Evolutionary conservation across 116 monocot species (phyloP).

Genomic region (Posidonia oceanica): DNA sequence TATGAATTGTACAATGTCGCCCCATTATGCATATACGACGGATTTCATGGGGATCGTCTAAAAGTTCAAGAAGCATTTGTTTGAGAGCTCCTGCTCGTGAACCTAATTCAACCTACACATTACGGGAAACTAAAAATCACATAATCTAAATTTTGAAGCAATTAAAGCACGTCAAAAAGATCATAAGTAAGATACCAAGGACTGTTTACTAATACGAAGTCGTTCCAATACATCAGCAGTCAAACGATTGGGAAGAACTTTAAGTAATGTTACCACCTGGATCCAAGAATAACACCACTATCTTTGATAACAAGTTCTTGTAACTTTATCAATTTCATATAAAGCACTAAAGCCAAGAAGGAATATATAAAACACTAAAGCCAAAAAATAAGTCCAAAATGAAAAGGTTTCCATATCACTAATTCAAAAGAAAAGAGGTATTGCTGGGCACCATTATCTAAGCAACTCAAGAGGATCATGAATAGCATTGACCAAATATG

Average conservation of each 20-base stretch:
- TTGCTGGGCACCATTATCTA: no score
- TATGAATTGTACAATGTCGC: conserved; percentile 53
- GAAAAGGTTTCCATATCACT: no score
- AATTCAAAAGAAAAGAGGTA: no score
- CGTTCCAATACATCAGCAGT: conserved; percentile 87
- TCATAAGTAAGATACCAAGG: conserved; percentile 34
- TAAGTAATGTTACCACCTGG: conserved; percentile 71
- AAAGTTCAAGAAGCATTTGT: conserved; percentile 94
- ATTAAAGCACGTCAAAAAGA: neutral
- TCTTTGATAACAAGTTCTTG: neutral
- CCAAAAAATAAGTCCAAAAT: no score
- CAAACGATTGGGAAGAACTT: conserved; percentile 81
- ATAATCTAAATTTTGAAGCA: neutral
- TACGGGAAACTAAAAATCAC: neutral
- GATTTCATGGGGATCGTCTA: conserved; percentile 87
- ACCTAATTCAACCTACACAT: conserved; percentile 75
- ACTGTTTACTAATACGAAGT: conserved; percentile 93
- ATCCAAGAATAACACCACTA: neutral
- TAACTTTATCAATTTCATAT: neutral
- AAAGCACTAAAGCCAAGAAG: no score
- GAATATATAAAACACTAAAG: no score
- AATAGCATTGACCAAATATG: neutral
- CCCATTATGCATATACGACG: conserved; percentile 92
- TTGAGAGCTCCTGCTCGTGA: conserved; percentile 89
- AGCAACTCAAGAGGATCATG: neutral